Evolutionary conservation across 1,284 basidiomycete genomes (phyloP).

Genomic region (Ganoderma boninense): DNA sequence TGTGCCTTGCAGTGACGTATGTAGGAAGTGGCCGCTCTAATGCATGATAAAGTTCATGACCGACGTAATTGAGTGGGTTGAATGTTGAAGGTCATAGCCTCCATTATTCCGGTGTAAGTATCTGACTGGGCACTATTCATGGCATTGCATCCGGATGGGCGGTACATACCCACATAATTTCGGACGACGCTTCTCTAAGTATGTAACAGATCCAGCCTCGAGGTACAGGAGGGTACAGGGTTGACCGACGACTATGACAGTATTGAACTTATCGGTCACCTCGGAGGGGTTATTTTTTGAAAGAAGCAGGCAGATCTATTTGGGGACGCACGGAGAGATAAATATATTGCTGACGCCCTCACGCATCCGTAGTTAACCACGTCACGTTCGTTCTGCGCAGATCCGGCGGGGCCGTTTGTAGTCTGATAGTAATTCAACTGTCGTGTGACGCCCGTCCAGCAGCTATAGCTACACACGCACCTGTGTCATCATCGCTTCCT

Average conservation of each 20-base stretch:
- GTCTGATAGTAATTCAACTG: too few relatives aligned
- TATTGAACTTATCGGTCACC: neutral
- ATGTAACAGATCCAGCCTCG: too few relatives aligned
- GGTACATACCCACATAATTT: neutral
- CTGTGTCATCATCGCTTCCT: neutral
- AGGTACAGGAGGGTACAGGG: neutral
- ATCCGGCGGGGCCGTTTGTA: neutral
- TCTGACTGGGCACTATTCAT: neutral
- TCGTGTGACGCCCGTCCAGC: too few relatives aligned
- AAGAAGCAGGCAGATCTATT: too few relatives aligned
- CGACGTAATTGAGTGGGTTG: too few relatives aligned
- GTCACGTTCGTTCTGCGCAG: neutral
- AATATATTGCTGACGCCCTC: neutral
- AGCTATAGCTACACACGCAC: neutral
- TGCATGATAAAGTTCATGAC: too few relatives aligned
- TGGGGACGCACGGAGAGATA: neutral
- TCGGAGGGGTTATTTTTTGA: neutral
- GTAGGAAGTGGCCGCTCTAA: too few relatives aligned
- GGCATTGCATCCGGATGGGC: neutral
- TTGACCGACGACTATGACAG: neutral
- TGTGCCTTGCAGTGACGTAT: too few relatives aligned
- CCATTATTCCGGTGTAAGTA: neutral
- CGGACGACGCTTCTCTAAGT: too few relatives aligned
- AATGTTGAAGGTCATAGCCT: too few relatives aligned
- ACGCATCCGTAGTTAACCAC: neutral